Percentiles rank a stretch among this genome's conserved stretches.
Evolutionary conservation across 371 early-diverging fungal genomes (phyloP).

Genomic region (Mortierella sp.): DNA sequence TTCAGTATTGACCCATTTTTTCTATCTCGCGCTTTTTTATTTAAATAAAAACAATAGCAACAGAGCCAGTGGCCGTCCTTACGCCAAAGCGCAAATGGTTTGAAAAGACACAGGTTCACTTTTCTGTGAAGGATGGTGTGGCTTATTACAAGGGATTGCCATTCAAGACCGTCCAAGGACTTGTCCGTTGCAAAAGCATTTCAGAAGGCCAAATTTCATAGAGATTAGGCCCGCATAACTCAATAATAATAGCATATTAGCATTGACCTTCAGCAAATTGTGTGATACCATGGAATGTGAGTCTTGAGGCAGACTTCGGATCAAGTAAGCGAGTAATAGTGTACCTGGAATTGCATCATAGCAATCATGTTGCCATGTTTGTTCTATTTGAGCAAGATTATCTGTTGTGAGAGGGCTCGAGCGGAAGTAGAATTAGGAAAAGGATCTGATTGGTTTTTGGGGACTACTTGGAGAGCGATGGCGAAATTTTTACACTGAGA

Average conservation of each 20-base stretch:
- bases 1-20: not conserved
- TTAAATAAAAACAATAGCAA: conserved; percentile 33
- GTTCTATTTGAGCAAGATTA: not conserved
- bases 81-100: conserved; percentile 71
- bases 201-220: conserved; percentile 61
- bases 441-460: not conserved
- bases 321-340: not conserved
- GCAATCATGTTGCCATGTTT: not conserved
- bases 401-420: conserved; percentile 10
- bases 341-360: not conserved
- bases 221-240: too few species aligned
- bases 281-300: too few species aligned
- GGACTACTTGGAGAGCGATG: conserved; percentile 7
- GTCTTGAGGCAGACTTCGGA: not conserved
- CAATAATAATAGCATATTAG: too few species aligned
- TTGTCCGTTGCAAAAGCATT: conserved; percentile 59
- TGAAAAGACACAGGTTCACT: conserved; percentile 59
- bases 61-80: conserved; percentile 53
- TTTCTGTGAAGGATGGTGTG: conserved; percentile 60
- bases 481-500: not conserved
- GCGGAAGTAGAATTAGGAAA: not conserved
- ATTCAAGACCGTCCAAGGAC: conserved; percentile 61
- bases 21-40: not conserved
- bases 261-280: too few species aligned
- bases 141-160: conserved; percentile 66